phyloP scores from a whole-genome alignment of 2,329 filamentous ascomycete genomes.

The Juglanconis oblonga region DNA sequence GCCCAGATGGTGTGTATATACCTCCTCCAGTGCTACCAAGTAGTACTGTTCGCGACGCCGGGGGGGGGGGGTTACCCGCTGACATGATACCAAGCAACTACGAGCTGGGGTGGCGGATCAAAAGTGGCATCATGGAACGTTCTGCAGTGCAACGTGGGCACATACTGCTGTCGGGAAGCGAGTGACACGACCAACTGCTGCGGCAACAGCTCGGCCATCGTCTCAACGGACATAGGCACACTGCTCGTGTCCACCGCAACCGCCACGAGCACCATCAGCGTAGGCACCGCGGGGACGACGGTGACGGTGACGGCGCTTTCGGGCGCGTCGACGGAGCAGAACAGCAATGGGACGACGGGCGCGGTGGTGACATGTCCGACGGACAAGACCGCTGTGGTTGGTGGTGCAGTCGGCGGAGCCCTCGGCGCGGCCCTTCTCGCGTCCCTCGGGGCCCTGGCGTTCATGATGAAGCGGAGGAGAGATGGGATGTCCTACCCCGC shows the following conservation, averaged over 20 bases:
- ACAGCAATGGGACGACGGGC: constrained; percentile 1
- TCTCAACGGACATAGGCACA: constrained; percentile 12
- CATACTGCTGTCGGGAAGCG: constrained; percentile 20
- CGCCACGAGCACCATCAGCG: neutral
- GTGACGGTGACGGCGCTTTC: neutral
- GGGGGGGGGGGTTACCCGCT: neutral
- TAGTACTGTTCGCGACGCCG: too few species aligned
- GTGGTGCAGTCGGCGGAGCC: constrained; percentile 22
- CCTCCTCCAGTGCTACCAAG: neutral
- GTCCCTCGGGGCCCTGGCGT: constrained; percentile 19
- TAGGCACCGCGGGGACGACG: constrained; percentile 5
- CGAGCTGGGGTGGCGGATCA: constrained; percentile 14
- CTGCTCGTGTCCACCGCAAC: constrained; percentile 4
- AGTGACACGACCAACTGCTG: constrained; percentile 19
- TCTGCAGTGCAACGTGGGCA: constrained; percentile 19
- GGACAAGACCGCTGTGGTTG: constrained; percentile 22
- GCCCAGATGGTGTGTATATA: constrained; percentile 13
- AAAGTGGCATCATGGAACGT: constrained; percentile 15
- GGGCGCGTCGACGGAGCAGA: neutral
- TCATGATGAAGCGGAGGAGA: constrained; percentile 8
- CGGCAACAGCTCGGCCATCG: constrained; percentile 8
- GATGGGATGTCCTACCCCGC: neutral
- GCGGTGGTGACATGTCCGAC: constrained; percentile 17
- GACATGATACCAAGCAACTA: neutral
- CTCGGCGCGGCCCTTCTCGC: constrained; percentile 23